phyloP scores from a whole-genome alignment of 2,329 filamentous ascomycete genomes.

The Aspergillus sp. region DNA sequence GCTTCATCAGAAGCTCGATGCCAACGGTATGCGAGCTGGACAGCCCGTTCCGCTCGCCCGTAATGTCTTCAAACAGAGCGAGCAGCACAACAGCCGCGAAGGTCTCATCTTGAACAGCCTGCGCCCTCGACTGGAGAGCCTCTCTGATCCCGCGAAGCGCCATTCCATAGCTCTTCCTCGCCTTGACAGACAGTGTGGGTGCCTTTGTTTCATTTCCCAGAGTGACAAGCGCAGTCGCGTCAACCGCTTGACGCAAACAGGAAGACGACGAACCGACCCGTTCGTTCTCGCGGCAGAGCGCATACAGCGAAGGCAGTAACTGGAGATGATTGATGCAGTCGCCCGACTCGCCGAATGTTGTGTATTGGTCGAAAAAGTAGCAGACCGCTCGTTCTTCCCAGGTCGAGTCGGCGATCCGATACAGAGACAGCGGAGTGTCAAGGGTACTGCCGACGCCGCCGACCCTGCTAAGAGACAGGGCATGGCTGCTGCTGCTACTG shows the following conservation, averaged over 20 bases:
- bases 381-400: constrained; percentile 31
- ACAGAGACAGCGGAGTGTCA: constrained; percentile 8
- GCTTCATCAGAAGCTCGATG: constrained; percentile 25
- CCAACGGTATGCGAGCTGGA: constrained; percentile 28
- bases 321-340: constrained; percentile 25
- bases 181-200: constrained; percentile 17
- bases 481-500: background rate
- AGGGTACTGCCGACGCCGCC: constrained; percentile 1
- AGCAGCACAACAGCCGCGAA: constrained; percentile 29
- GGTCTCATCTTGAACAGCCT: constrained; percentile 28
- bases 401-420: constrained; percentile 18
- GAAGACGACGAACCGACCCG: constrained; percentile 11
- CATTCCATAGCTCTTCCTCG: constrained; percentile 22
- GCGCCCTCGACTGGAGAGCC: constrained; percentile 19
- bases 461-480: background rate
- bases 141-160: constrained; percentile 21
- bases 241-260: constrained; percentile 25
- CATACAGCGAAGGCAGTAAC: constrained; percentile 28
- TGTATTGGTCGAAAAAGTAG: constrained; percentile 35
- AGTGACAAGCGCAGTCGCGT: constrained; percentile 27
- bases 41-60: constrained; percentile 26
- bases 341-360: constrained; percentile 15
- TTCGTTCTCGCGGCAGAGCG: constrained; percentile 15
- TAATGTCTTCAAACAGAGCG: constrained; percentile 31
- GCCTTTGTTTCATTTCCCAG: constrained; percentile 22